Percentiles rank a stretch among this genome's conserved stretches.
phyloP scores from a whole-genome alignment of 2,329 filamentous ascomycete genomes.

The Aurifilum marmelostoma region DNA sequence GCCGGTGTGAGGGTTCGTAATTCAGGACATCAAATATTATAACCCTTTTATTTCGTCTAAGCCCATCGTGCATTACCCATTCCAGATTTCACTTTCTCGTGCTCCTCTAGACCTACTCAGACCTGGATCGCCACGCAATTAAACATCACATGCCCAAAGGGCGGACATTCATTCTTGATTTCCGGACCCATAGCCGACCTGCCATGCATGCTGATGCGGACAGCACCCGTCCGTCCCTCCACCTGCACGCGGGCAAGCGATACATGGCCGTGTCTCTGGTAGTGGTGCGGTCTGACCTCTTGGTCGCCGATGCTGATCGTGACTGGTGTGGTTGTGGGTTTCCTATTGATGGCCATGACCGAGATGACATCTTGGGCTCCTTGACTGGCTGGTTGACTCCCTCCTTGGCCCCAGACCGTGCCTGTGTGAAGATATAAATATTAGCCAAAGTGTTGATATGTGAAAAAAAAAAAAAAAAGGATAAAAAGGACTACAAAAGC shows the following conservation, averaged over 20 bases:
- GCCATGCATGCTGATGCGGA: conserved; percentile 44
- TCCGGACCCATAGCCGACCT: conserved; percentile 42
- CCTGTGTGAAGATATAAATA: conserved; percentile 31
- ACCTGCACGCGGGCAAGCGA: conserved; percentile 44
- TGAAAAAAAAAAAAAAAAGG: conserved; percentile 19
- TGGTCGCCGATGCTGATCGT: conserved; percentile 44
- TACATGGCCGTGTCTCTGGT: conserved; percentile 38
- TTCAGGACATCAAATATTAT: too few species aligned
- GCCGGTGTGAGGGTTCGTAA: too few species aligned
- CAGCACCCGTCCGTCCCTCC: conserved; percentile 42
- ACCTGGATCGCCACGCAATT: conserved; percentile 42
- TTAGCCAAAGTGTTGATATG: conserved; percentile 3
- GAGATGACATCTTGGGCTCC: conserved; percentile 50
- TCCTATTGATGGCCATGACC: conserved; percentile 43
- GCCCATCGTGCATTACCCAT: too few species aligned
- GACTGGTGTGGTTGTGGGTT: conserved; percentile 36
- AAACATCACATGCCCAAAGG: conserved; percentile 38
- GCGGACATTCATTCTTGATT: conserved; percentile 40
- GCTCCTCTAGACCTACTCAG: conserved; percentile 23
- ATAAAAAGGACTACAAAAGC: too few species aligned
- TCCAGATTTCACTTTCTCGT: too few species aligned
- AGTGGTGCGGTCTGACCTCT: conserved; percentile 35
- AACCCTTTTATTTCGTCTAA: too few species aligned
- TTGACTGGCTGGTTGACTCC: conserved; percentile 38
- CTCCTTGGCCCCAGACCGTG: conserved; percentile 45